phyloP scores from a whole-genome alignment of 106 monocot species.

The Ottelia alismoides region DNA sequence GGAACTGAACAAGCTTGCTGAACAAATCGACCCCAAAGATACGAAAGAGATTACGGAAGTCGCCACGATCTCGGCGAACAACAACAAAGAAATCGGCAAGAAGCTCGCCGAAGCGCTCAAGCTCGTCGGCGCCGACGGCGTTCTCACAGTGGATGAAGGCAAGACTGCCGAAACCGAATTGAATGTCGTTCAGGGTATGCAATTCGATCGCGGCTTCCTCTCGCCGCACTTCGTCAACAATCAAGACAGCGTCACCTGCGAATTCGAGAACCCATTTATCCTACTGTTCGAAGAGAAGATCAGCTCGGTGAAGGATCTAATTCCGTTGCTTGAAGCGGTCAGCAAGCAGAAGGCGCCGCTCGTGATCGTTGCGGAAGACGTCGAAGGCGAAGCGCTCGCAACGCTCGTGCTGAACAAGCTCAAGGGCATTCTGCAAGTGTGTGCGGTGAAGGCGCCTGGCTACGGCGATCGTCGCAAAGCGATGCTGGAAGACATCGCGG shows the following conservation, averaged over 20 bases:
- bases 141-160: conserved; percentile 37
- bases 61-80: conserved; percentile 78
- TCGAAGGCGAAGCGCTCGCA: no score
- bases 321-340: no score
- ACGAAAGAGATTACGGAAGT: conserved; percentile 18
- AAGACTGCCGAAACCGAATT: not conserved
- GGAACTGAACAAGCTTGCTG: not conserved
- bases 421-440: no score
- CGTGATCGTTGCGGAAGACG: no score
- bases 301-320: no score
- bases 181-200: not conserved
- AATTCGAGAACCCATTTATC: not conserved
- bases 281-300: no score
- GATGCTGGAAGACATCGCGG: no score
- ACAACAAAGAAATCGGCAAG: conserved; percentile 71
- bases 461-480: no score
- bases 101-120: conserved; percentile 81
- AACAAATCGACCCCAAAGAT: not conserved
- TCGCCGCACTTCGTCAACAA: not conserved
- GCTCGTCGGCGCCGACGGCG: conserved; percentile 83
- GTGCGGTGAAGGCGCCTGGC: no score
- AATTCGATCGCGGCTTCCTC: not conserved
- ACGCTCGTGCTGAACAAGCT: no score
- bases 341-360: no score
- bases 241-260: not conserved